Conservation (phyloP, 2,329 filamentous ascomycete species). For the Xenosphaeropsis pyriputrescens region DNA sequence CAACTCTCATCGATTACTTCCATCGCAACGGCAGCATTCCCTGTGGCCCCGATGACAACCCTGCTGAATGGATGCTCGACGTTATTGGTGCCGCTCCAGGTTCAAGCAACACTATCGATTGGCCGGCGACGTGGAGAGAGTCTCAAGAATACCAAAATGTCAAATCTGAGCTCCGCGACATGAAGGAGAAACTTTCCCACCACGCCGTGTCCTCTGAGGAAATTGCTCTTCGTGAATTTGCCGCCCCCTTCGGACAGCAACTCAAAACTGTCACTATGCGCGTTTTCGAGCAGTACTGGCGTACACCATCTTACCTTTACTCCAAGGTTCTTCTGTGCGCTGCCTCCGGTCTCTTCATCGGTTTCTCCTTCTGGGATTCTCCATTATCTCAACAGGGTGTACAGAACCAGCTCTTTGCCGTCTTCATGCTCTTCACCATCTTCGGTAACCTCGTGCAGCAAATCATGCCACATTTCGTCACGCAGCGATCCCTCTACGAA, state of each 20-base stretch:
- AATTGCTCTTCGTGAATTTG: conserved; percentile 36
- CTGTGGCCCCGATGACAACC: conserved; percentile 59
- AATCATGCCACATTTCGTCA: conserved; percentile 56
- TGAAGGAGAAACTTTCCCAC: conserved; percentile 27
- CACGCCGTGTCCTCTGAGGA: conserved; percentile 11
- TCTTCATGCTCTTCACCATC: conserved; percentile 67
- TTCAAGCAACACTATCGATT: conserved; percentile 44
- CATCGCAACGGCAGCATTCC: conserved; percentile 50
- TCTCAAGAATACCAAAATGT: conserved; percentile 28
- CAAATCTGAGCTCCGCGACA: conserved; percentile 31
- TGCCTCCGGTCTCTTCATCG: conserved; percentile 39
- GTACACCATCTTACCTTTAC: conserved; percentile 41
- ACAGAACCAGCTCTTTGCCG: conserved; percentile 58
- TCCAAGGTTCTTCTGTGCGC: conserved; percentile 11
- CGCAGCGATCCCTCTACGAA: conserved; percentile 37
- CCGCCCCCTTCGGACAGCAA: conserved; percentile 41
- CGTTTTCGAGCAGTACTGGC: conserved; percentile 48
- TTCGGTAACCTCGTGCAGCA: conserved; percentile 63
- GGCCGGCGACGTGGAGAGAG: conserved; percentile 43
- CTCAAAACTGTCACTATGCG: conserved; percentile 37
- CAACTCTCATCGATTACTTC: conserved; percentile 58
- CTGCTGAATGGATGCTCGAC: conserved; percentile 67
- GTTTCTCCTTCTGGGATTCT: conserved; percentile 55
- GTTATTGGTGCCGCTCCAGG: conserved; percentile 43
- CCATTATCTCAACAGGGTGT: conserved; percentile 42